A percentile compares a stretch with the other conserved stretches of the same genome.
These are phyloP conservation scores for Syzygium oleosum DNA, from an alignment of 345 rosid species.

Conservation along the genomic window DNA sequence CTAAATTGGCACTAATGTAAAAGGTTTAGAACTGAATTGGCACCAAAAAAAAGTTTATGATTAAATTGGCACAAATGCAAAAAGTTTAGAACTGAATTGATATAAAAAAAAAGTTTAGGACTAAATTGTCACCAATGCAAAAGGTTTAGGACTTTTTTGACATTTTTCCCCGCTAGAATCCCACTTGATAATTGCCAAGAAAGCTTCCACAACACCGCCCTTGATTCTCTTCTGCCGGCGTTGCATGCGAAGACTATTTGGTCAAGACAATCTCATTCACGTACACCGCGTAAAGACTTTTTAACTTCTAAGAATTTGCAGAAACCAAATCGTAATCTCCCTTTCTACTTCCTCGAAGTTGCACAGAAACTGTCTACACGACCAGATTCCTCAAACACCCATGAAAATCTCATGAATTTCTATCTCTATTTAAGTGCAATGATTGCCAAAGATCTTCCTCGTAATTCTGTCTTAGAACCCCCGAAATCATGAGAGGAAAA, in stretches of 20 bases:
- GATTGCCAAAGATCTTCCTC: not conserved
- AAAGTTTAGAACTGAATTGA: too few relatives aligned
- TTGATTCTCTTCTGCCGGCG: not conserved
- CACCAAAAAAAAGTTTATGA: not conserved
- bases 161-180: not conserved
- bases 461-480: not conserved
- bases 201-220: not conserved
- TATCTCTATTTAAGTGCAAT: not conserved
- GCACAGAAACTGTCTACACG: not conserved
- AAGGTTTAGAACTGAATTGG: too few relatives aligned
- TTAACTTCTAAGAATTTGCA: not conserved
- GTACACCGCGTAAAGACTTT: not conserved
- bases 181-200: not conserved
- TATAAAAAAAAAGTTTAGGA: too few relatives aligned
- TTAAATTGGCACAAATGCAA: too few relatives aligned
- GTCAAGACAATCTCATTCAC: not conserved
- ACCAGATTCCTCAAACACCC: not conserved
- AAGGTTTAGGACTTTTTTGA: too few relatives aligned
- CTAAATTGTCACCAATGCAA: too few relatives aligned
- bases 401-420: not conserved
- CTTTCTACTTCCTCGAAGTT: not conserved
- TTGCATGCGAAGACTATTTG: not conserved
- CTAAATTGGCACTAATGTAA: too few relatives aligned
- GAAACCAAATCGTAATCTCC: not conserved
- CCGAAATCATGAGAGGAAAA: not conserved